Conservation (phyloP, 202 grass and related monocot species). For the Saccharum hybrid region DNA sequence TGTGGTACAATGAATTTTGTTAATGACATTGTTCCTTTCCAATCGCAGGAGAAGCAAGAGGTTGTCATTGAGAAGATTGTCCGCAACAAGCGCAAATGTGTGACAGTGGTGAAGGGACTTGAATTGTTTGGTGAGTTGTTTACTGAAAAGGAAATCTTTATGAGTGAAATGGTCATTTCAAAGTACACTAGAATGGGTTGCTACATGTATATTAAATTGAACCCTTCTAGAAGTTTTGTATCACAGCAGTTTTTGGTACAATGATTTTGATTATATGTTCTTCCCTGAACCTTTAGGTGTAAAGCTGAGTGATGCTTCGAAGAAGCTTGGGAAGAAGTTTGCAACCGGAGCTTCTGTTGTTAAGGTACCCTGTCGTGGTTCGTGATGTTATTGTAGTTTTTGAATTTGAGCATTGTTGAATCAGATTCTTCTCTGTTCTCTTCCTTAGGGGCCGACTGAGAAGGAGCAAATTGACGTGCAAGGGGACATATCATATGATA, state of each 20-base stretch:
- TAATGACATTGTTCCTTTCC: not conserved
- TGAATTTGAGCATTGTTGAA: not conserved
- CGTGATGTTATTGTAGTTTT: conserved; percentile 18
- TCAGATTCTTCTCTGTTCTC: not conserved
- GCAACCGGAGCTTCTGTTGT: conserved; percentile 97
- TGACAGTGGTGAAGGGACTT: conserved; percentile 97
- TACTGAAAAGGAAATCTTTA: conserved; percentile 13
- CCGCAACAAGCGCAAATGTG: conserved; percentile 99
- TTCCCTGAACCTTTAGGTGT: conserved; percentile 59
- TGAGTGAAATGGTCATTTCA: not conserved
- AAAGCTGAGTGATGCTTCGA: conserved; percentile 93
- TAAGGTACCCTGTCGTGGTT: conserved; percentile 58
- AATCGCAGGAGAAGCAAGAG: conserved; percentile 83
- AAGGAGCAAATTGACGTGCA: conserved; percentile 99
- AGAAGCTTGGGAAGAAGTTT: conserved; percentile 99
- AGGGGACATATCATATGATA: conserved; percentile 98
- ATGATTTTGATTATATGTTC: conserved; percentile 13
- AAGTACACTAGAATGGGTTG: not conserved
- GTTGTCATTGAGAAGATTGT: conserved; percentile 99
- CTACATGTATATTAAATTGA: not conserved
- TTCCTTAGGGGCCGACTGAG: conserved; percentile 83
- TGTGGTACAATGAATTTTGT: not conserved
- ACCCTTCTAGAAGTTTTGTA: not conserved
- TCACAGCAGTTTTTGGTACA: not conserved
- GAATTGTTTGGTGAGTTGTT: conserved; percentile 85